phyloP scores from a whole-genome alignment of 23 red algal species.

The Gracilaria gracilis region DNA sequence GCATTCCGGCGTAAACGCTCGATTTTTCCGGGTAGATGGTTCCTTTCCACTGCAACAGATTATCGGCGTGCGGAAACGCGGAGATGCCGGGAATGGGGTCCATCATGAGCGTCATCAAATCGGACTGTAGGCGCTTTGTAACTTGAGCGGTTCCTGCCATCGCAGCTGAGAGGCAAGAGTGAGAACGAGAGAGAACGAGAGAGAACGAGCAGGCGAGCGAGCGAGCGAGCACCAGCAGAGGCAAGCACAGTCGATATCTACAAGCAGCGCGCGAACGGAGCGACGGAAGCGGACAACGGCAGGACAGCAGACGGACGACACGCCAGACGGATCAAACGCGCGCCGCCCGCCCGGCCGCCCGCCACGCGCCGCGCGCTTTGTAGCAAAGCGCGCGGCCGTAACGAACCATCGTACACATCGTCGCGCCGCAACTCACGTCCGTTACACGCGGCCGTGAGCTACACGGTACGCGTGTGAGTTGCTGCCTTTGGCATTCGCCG shows the following conservation, averaged over 20 bases:
- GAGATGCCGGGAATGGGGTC: constrained; percentile 83
- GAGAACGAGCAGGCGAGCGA: background rate
- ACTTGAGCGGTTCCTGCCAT: constrained; percentile 44
- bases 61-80: constrained; percentile 87
- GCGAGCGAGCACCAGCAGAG: background rate
- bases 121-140: constrained; percentile 87
- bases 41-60: constrained; percentile 67
- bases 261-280: background rate
- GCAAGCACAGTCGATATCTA: no score
- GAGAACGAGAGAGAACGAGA: no score
- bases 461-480: background rate
- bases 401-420: background rate
- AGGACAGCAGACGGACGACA: background rate
- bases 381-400: background rate
- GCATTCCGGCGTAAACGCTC: constrained; percentile 70
- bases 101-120: constrained; percentile 89
- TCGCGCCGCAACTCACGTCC: background rate
- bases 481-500: no score
- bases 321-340: background rate
- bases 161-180: no score
- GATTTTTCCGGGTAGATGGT: constrained; percentile 68
- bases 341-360: background rate
- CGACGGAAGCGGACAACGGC: no score
- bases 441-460: background rate
- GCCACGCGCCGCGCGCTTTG: background rate